Base-by-base conservation (phyloP, 345 rosid species). In the Microcos paniculata region DNA sequence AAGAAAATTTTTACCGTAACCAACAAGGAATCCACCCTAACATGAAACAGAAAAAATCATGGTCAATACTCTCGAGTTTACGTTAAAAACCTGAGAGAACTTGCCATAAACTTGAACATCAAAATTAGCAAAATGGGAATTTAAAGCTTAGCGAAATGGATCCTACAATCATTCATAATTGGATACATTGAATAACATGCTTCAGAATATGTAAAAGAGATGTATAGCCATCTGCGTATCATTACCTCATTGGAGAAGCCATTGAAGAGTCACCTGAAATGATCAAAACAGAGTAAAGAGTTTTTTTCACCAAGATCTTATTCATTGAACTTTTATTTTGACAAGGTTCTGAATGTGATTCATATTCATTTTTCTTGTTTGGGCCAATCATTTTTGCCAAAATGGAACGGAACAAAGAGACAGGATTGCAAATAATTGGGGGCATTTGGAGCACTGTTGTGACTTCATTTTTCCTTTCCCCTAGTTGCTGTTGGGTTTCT, bases 241-340 rank as follows among this genome's bases (percentile, higher is more conserved):
- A 42, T 68, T 73, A 73, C 77, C 77, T 73, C 77, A 46, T 61
- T 30, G 70, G 45, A 62, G 77, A 42, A 46, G 58, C 70, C 77
- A 30, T 73, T 45, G 70, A 46, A 59, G 76, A 45, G 52, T 58
- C 28, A 30, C 24, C 42, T 38, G 65, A 40, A 15, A 42, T 53
- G 23, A 56, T n/a, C 56, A 73, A 46, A n/a, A 48, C 59, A 73
- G 33, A 62, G 58, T 12, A 10, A 59, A 59, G 31, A 13, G 3
- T 24, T 57, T 57, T 57, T 11, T n/a, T 4, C 11, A 48, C 11
- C 3, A 48, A 48, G 19, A 48, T 3, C 13, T 48, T 48, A n/a
- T 55, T 70, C 62, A 16, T 19, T 35, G 35, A 23, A 33, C 23
- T 35, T 51, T 35, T 4, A 35, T 35, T 35, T 7, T 19, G 31